These are phyloP conservation scores for Dendrobium officinale DNA, from an alignment of 106 monocot species.

Conservation along the genomic window DNA sequence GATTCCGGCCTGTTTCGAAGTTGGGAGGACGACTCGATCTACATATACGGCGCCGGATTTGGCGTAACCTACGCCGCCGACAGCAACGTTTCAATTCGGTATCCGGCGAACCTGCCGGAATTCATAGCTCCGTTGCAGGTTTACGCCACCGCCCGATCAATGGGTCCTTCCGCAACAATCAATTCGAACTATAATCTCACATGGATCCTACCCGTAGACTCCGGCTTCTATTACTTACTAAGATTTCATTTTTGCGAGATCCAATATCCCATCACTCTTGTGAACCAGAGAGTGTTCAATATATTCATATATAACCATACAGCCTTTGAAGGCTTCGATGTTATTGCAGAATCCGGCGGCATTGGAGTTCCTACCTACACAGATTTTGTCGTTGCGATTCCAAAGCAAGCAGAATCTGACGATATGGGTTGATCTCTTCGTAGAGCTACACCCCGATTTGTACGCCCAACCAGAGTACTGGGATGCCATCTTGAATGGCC, in stretches of 20 bases:
- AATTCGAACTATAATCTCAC: constrained; percentile 55
- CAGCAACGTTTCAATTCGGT: constrained; percentile 13
- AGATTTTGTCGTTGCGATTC: constrained; percentile 22
- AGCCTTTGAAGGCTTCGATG: constrained; percentile 14
- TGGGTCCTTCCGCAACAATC: constrained; percentile 38
- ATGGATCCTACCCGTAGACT: constrained; percentile 44
- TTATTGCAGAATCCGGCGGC: constrained; percentile 17
- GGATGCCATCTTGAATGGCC: constrained; percentile 50
- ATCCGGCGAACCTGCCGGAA: background rate
- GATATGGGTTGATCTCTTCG: constrained; percentile 24
- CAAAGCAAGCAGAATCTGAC: background rate
- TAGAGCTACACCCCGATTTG: constrained; percentile 27
- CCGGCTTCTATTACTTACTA: constrained; percentile 35
- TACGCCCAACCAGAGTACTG: constrained; percentile 10
- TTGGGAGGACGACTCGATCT: constrained; percentile 44
- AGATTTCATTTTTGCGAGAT: constrained; percentile 45
- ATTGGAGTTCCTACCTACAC: constrained; percentile 25
- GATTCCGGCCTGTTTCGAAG: constrained; percentile 31
- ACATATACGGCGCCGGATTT: constrained; percentile 32
- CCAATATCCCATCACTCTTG: constrained; percentile 19
- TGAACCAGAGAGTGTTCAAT: constrained; percentile 38
- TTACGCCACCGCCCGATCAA: constrained; percentile 37
- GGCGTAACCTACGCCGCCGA: constrained; percentile 18
- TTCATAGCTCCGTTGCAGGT: constrained; percentile 31
- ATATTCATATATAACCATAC: constrained; percentile 42